Base-by-base conservation (phyloP, 371 early-diverging fungal species). In the Mucor irregularis region DNA sequence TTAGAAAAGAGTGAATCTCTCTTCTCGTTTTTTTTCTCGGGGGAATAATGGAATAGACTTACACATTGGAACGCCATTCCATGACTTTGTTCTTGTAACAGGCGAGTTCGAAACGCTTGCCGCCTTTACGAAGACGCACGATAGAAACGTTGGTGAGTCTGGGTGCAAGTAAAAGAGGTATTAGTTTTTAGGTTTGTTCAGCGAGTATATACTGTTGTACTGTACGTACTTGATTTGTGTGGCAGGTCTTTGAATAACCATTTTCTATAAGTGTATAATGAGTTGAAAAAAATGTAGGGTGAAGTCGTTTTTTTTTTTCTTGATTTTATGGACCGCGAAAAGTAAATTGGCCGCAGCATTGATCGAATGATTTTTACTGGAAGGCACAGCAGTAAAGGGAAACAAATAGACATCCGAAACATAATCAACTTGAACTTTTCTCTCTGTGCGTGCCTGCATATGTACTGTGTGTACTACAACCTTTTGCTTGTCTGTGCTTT, bases 11-110 rank as follows among this genome's bases (percentile, higher is more conserved):
- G n/a, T n/a, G n/a, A n/a, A n/a, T n/a, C n/a, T n/a, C n/a, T n/a
- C n/a, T n/a, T n/a, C n/a, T n/a, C n/a, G n/a, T n/a, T n/a, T n/a
- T n/a, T n/a, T n/a, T n/a, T n/a, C n/a, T n/a, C n/a, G n/a, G n/a
- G n/a, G n/a, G n/a, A n/a, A n/a, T n/a, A 30, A 10, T 30, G 29
- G 22, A 21, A 10, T 19, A n/a, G 13, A 65, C 87, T 75, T 85
- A 95, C 92, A 95, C 89, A 48, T 91, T 89, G 33, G 78, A 90
- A 29, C 98, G 81, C 94, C 95, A 98, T 71, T 98, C 97, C 64
- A 92, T 73, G n/a, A 97, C 96, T 78, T 99, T 98, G 85, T 99
- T 99, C 70, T 95, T 96, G 76, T 98, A 98, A 71, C 97, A 95
- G 8, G 99, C 99, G 16, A 99, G 80, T 69, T 99, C 99, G 58